phyloP scores from a whole-genome alignment of 495 filamentous ascomycete genomes.

The Symbiotaphrina buchneri region DNA sequence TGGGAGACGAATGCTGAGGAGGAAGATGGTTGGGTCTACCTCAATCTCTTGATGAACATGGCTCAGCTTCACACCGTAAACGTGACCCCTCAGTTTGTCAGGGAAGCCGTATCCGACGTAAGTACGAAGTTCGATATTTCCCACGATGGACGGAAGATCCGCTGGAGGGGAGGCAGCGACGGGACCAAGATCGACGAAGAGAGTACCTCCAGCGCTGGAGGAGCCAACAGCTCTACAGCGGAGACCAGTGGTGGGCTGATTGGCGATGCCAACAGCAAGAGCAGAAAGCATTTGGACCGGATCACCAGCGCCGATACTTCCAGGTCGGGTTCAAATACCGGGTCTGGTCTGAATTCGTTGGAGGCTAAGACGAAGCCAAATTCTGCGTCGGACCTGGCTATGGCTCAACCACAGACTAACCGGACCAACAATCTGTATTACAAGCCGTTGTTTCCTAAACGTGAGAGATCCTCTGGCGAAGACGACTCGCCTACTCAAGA shows the following conservation, averaged over 20 bases:
- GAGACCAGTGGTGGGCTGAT: background rate
- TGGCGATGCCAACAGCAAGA: background rate
- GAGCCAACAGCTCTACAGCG: background rate
- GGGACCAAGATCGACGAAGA: constrained; percentile 22
- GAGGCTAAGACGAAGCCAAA: constrained; percentile 11
- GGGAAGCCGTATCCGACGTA: constrained; percentile 36
- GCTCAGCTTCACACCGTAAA: constrained; percentile 61
- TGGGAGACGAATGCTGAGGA: constrained; percentile 20
- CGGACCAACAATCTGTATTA: constrained; percentile 9
- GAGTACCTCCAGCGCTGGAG: constrained; percentile 1
- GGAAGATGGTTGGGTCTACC: constrained; percentile 50
- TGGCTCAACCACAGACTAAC: no score
- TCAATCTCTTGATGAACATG: constrained; percentile 63
- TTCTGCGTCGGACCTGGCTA: no score
- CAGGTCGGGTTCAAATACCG: no score
- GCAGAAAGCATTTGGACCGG: background rate
- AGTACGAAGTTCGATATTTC: constrained; percentile 53
- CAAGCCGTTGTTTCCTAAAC: constrained; percentile 16
- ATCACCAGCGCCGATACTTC: no score
- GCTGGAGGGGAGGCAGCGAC: constrained; percentile 45
- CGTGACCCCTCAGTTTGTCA: constrained; percentile 50
- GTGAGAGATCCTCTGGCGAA: constrained; percentile 10
- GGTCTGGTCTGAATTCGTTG: background rate
- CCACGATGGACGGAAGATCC: constrained; percentile 44
- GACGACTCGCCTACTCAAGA: constrained; percentile 2